Percentiles rank a stretch among this genome's conserved stretches.
phyloP scores from a whole-genome alignment of 2,329 filamentous ascomycete genomes.

The Phaeosphaeriaceae sp. region DNA sequence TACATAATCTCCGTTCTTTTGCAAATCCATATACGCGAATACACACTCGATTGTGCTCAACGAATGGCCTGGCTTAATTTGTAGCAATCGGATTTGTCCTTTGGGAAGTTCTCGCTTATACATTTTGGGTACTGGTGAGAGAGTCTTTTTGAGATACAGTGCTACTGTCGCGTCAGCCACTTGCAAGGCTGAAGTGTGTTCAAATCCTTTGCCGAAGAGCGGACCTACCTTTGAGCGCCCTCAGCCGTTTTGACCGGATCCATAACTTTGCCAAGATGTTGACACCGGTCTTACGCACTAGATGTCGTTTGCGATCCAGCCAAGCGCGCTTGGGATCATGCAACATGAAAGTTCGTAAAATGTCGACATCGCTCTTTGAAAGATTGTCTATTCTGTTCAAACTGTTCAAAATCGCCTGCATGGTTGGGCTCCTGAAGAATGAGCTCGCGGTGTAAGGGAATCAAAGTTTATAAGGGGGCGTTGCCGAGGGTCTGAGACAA shows the following conservation, averaged over 20 bases:
- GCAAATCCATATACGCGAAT: slow-evolving; percentile 6
- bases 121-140: background rate
- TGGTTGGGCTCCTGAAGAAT: background rate
- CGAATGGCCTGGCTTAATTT: slow-evolving; percentile 9
- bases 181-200: background rate
- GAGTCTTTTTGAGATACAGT: slow-evolving; percentile 1
- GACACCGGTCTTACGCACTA: slow-evolving; percentile 4
- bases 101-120: background rate
- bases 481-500: background rate
- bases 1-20: slow-evolving; percentile 1
- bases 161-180: background rate
- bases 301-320: slow-evolving; percentile 1
- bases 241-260: slow-evolving; percentile 5
- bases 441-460: background rate
- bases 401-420: background rate
- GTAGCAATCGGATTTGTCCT: slow-evolving; percentile 9
- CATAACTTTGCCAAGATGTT: slow-evolving; percentile 9
- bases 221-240: slow-evolving; percentile 4
- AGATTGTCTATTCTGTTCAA: background rate
- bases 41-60: slow-evolving; percentile 10
- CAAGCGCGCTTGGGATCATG: background rate
- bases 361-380: background rate
- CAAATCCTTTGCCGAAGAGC: background rate
- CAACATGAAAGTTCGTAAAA: background rate
- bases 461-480: background rate